Base-by-base conservation (phyloP, 306 rosid genomes). In the Canavalia gladiata region DNA sequence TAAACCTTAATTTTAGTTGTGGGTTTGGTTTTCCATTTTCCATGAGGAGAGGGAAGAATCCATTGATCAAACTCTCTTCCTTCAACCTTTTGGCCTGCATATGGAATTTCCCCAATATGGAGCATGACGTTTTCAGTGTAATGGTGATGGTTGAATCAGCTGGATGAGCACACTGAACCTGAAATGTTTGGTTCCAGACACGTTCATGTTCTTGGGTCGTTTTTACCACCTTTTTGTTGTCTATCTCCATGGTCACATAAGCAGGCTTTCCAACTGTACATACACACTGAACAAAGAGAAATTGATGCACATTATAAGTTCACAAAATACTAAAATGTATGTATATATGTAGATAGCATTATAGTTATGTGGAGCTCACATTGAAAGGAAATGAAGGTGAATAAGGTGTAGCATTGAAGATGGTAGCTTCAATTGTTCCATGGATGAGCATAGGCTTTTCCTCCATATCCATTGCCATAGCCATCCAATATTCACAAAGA, bases 341-440 rank as follows among this genome's bases (percentile, higher is more conserved):
- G 4, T 5, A 45, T 8, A 9, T 49, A 13, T 30, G 12, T 66
- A 41, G 25, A 25, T 28, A 55, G 31, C n/a, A 50, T 43, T 28
- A 9, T 46, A 60, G 86, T 69, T 60, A 76, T 68, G 60, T 42
- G 42, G 25, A 47, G 79, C 93, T 87, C 75, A 95, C 98, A 85
- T 84, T 90, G 78, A 93, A 86, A 50, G 93, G 94, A 76, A 93
- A 95, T 18, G 89, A 65, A 10, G 94, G 87, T 1, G 85, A 83
- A 51, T 82, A 89, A 47, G 91, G 87, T 10, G 99, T 89, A 58
- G 98, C 99, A 89, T 89, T 87, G 84, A 95, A 93, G 83, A 95
- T 83, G 76, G 94, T 93, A 82, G 91, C 98, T 85, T 95, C 98
- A 74, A 95, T 91, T 41, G 98, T 93, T 76, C 99, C 99, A 84